A percentile compares a stretch with the other conserved stretches of the same genome.
phyloP scores from a whole-genome alignment of 2,329 filamentous ascomycete species.

The Periglandula ipomoeae region DNA sequence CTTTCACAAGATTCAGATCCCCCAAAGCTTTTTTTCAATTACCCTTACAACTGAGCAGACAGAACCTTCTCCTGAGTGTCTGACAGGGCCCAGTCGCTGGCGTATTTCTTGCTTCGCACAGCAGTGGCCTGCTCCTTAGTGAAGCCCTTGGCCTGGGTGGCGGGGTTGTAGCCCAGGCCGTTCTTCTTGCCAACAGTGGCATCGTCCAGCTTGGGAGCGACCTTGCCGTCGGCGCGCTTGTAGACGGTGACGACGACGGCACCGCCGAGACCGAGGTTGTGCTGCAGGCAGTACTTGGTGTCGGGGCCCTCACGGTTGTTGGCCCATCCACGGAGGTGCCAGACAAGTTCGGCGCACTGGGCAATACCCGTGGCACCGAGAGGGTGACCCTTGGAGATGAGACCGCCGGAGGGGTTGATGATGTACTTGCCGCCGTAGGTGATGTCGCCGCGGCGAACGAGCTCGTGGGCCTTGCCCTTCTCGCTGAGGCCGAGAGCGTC shows the following conservation, averaged over 20 bases:
- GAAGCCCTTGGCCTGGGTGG: conserved; percentile 81
- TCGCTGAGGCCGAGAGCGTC: conserved; percentile 75
- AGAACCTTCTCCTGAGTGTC: conserved; percentile 42
- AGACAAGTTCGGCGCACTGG: conserved; percentile 89
- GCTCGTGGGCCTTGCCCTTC: conserved; percentile 80
- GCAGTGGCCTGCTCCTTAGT: conserved; percentile 64
- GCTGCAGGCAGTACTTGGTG: conserved; percentile 71
- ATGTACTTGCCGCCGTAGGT: conserved; percentile 80
- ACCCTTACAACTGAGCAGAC: conserved; percentile 2
- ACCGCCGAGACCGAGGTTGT: conserved; percentile 87
- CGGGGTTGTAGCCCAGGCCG: conserved; percentile 82
- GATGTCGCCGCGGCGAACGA: conserved; percentile 79
- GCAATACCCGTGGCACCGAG: conserved; percentile 91
- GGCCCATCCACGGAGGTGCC: conserved; percentile 93
- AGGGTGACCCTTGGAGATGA: conserved; percentile 94
- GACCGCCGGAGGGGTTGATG: conserved; percentile 86
- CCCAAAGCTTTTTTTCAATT: no score
- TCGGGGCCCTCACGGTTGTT: conserved; percentile 69
- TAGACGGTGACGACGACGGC: conserved; percentile 89
- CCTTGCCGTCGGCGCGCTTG: conserved; percentile 67
- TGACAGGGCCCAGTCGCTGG: conserved; percentile 67
- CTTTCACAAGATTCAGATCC: no score
- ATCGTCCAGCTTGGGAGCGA: conserved; percentile 49
- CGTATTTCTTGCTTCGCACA: conserved; percentile 58
- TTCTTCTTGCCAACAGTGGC: conserved; percentile 56